Evolutionary conservation across 1,139 yeast species (phyloP).

Genomic region (Scheffersomyces titani): DNA sequence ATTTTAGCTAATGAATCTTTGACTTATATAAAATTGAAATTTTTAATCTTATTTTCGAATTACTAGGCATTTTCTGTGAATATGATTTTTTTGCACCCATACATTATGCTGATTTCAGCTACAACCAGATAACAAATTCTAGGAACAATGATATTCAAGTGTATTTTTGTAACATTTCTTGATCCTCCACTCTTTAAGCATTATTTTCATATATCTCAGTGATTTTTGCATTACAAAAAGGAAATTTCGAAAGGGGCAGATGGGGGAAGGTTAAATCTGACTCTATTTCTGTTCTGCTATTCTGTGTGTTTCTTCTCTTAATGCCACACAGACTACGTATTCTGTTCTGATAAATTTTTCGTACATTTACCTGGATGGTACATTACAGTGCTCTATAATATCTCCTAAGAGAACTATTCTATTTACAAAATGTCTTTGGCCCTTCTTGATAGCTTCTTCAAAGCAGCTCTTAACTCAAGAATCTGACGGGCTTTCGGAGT

Average conservation of each 20-base stretch:
- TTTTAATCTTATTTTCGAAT: neutral
- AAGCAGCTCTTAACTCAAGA: neutral
- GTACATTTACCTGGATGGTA: neutral
- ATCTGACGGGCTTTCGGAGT: neutral
- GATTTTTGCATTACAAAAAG: too few species aligned
- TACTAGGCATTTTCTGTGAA: neutral
- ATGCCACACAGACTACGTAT: neutral
- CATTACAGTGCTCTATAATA: neutral
- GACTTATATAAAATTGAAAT: too few species aligned
- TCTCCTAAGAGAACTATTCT: neutral
- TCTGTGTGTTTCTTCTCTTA: too few species aligned
- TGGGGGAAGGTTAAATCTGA: too few species aligned
- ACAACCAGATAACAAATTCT: neutral
- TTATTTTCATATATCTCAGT: too few species aligned
- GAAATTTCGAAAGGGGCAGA: too few species aligned
- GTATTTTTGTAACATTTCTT: neutral
- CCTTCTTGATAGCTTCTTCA: neutral
- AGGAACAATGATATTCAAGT: neutral
- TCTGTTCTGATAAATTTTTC: too few species aligned
- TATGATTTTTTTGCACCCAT: neutral
- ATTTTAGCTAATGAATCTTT: too few species aligned
- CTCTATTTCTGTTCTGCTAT: neutral
- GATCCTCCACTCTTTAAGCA: neutral
- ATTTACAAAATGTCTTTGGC: neutral
- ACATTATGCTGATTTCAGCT: too few species aligned